Conservation (phyloP, 768 basidiomycete genomes). For the Lactarius deliciosus region DNA sequence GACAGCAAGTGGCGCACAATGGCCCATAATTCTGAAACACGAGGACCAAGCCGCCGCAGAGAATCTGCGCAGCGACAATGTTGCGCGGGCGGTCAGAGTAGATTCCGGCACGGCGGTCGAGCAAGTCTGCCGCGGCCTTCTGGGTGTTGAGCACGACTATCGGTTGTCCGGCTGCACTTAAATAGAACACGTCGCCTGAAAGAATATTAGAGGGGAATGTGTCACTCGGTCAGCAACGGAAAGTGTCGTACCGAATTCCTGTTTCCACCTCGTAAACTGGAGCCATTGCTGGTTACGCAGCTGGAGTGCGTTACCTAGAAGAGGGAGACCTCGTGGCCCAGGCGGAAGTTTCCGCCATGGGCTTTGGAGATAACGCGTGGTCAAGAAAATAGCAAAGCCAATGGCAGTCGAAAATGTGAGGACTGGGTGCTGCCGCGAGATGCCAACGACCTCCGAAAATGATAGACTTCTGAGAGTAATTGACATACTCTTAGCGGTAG, state of each 20-base stretch:
- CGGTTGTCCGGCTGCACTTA: constrained; percentile 27
- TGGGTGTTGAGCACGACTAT: constrained; percentile 32
- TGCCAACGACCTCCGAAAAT: neutral
- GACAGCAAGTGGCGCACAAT: constrained; percentile 7
- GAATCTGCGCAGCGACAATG: constrained; percentile 23
- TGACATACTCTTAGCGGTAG: neutral
- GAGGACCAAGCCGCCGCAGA: constrained; percentile 20
- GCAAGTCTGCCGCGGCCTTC: constrained; percentile 32
- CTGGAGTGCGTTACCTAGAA: constrained; percentile 21
- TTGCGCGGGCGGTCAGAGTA: constrained; percentile 26
- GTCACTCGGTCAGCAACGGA: no score
- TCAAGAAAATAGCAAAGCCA: constrained; percentile 1
- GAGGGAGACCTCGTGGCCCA: constrained; percentile 22
- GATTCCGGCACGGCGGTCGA: constrained; percentile 28
- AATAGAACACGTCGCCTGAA: constrained; percentile 27
- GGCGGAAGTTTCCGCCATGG: constrained; percentile 29
- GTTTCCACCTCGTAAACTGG: constrained; percentile 20
- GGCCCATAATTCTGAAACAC: constrained; percentile 23
- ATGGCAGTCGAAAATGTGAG: no score
- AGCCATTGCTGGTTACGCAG: constrained; percentile 26
- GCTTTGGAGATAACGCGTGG: constrained; percentile 23
- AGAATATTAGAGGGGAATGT: neutral
- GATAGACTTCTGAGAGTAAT: neutral
- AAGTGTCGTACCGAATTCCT: constrained; percentile 12
- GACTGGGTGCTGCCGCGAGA: no score